A percentile compares a stretch with the other conserved stretches of the same genome.
These are phyloP conservation scores for Psidium friedrichsthalianum DNA, from an alignment of 345 rosid species.

Conservation along the genomic window DNA sequence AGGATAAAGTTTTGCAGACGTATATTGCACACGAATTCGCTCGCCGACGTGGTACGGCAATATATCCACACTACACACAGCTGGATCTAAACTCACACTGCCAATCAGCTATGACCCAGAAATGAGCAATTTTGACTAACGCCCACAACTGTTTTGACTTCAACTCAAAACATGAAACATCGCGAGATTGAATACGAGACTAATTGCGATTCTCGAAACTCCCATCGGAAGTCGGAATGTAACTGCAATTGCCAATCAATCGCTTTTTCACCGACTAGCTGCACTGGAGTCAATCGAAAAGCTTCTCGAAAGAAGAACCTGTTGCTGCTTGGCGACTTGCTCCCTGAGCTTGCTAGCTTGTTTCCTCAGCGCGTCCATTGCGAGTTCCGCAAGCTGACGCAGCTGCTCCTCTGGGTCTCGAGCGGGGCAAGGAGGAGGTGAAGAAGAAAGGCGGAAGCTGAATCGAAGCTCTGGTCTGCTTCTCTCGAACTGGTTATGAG, in stretches of 20 bases:
- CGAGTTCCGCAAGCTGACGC: background rate
- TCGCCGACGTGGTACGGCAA: background rate
- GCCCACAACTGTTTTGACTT: background rate
- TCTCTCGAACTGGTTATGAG: background rate
- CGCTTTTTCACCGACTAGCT: background rate
- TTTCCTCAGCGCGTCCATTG: constrained; percentile 82
- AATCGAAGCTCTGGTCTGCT: background rate
- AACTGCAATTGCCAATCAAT: background rate
- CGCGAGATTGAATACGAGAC: background rate
- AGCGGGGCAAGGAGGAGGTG: background rate
- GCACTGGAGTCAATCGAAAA: background rate
- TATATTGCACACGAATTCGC: background rate
- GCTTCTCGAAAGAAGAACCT: constrained; percentile 15
- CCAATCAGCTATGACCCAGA: background rate
- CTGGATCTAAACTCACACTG: background rate
- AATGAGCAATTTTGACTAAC: background rate
- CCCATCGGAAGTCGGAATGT: background rate
- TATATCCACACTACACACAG: background rate
- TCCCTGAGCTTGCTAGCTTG: constrained; percentile 93
- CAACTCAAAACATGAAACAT: background rate
- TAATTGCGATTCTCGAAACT: background rate
- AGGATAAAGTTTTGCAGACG: background rate
- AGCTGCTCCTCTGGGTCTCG: background rate
- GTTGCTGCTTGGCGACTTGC: constrained; percentile 94
- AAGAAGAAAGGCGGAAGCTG: background rate